Percentiles rank a stretch among this genome's conserved stretches.
phyloP scores from a whole-genome alignment of 2,329 filamentous ascomycete species.

The Zymoseptoria passerinii region DNA sequence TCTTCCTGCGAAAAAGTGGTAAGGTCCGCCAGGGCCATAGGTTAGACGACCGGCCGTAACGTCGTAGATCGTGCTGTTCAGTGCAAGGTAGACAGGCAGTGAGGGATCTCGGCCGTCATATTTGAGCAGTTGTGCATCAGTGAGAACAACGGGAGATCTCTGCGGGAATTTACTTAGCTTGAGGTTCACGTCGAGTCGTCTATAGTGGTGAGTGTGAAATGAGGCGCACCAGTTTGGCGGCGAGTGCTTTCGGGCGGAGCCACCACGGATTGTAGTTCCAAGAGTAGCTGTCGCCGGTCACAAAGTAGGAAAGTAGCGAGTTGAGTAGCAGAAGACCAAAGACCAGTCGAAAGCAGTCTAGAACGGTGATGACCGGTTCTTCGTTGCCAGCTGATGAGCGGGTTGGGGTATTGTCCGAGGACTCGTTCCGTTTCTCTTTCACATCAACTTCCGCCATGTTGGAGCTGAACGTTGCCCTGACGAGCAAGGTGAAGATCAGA shows the following conservation, averaged over 20 bases:
- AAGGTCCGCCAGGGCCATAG: conserved; percentile 67
- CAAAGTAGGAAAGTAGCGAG: conserved; percentile 31
- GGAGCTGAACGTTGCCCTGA: not conserved
- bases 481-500: not conserved
- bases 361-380: conserved; percentile 6
- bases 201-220: conserved; percentile 18
- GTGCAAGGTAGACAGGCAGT: conserved; percentile 79
- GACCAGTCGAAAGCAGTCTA: conserved; percentile 30
- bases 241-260: conserved; percentile 43
- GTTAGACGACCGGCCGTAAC: conserved; percentile 52
- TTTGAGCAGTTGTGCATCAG: conserved; percentile 60
- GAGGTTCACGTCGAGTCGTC: not conserved
- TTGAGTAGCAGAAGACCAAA: conserved; percentile 30
- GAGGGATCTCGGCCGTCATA: conserved; percentile 70
- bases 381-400: not conserved
- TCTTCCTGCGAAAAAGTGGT: conserved; percentile 75
- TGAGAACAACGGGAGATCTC: conserved; percentile 58
- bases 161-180: conserved; percentile 19
- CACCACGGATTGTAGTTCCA: conserved; percentile 63
- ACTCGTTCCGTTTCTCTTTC: not conserved
- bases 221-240: conserved; percentile 10
- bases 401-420: not conserved
- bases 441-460: not conserved
- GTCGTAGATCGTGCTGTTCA: conserved; percentile 83
- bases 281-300: conserved; percentile 45